Evolutionary conservation across 306 rosid species (phyloP).

Genomic region (Dalbergia cochinchinensis): DNA sequence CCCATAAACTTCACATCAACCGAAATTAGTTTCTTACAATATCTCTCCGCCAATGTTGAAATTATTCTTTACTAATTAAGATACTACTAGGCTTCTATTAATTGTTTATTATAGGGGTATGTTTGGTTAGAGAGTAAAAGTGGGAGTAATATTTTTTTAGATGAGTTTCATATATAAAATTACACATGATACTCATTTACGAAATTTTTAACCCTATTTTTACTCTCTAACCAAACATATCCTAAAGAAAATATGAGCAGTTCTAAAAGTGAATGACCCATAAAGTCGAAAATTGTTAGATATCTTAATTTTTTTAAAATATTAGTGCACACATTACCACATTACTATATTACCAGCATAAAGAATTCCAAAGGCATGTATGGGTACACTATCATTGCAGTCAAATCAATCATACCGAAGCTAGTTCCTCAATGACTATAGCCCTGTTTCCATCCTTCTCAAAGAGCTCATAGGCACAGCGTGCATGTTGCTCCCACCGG

Average conservation of each 20-base stretch:
- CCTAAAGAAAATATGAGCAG: too few species aligned
- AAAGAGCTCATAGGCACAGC: slow-evolving; percentile 80
- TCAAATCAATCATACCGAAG: slow-evolving; percentile 75
- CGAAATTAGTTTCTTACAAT: slow-evolving; percentile 25
- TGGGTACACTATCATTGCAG: background rate
- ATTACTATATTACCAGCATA: background rate
- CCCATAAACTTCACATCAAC: too few species aligned
- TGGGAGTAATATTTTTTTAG: too few species aligned
- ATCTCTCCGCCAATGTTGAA: slow-evolving; percentile 12
- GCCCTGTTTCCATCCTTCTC: slow-evolving; percentile 91
- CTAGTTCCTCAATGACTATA: slow-evolving; percentile 86
- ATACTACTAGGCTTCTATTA: slow-evolving; percentile 32
- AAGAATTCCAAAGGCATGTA: slow-evolving; percentile 27
- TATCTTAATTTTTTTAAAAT: background rate
- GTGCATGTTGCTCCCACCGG: slow-evolving; percentile 92
- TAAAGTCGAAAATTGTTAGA: slow-evolving; percentile 10
- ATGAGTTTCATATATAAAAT: too few species aligned
- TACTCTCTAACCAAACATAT: too few species aligned
- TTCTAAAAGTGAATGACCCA: background rate
- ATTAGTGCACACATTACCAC: background rate
- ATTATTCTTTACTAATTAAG: background rate
- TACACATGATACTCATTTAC: too few species aligned
- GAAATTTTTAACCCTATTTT: too few species aligned
- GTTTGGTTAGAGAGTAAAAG: too few species aligned
- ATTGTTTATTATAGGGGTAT: background rate